Conservation (phyloP, 202 grass and related monocot species). For the Schoenoplectus triqueter region DNA sequence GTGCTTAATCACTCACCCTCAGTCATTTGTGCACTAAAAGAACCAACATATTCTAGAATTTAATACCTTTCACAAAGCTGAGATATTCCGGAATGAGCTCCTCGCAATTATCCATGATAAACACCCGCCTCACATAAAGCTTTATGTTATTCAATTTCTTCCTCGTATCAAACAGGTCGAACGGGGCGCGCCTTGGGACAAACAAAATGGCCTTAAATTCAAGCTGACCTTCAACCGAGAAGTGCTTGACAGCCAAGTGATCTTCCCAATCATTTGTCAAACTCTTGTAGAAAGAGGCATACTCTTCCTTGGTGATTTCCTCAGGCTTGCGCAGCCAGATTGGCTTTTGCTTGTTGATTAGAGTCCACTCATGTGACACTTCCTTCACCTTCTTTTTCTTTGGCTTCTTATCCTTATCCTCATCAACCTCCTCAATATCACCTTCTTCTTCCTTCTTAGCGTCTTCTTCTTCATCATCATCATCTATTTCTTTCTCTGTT, state of each 20-base stretch:
- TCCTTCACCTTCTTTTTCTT: constrained; percentile 59
- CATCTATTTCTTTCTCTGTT: constrained; percentile 80
- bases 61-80: constrained; percentile 53
- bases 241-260: constrained; percentile 50
- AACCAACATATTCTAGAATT: too few species aligned
- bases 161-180: constrained; percentile 46
- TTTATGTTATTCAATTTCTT: constrained; percentile 63
- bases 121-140: constrained; percentile 64
- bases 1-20: too few species aligned
- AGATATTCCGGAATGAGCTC: constrained; percentile 67
- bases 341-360: constrained; percentile 79
- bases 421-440: constrained; percentile 50
- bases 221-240: constrained; percentile 48
- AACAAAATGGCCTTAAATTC: constrained; percentile 52
- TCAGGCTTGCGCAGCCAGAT: constrained; percentile 50
- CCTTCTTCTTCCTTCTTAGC: constrained; percentile 50
- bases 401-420: constrained; percentile 37
- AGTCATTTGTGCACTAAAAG: too few species aligned
- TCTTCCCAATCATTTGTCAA: constrained; percentile 70
- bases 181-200: constrained; percentile 41
- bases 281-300: constrained; percentile 75
- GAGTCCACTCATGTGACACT: constrained; percentile 63
- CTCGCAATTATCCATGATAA: constrained; percentile 78
- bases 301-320: constrained; percentile 49
- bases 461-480: constrained; percentile 60